phyloP scores from a whole-genome alignment of 139 green algal genomes.

The Auxenochlorella pyrenoidosa region DNA sequence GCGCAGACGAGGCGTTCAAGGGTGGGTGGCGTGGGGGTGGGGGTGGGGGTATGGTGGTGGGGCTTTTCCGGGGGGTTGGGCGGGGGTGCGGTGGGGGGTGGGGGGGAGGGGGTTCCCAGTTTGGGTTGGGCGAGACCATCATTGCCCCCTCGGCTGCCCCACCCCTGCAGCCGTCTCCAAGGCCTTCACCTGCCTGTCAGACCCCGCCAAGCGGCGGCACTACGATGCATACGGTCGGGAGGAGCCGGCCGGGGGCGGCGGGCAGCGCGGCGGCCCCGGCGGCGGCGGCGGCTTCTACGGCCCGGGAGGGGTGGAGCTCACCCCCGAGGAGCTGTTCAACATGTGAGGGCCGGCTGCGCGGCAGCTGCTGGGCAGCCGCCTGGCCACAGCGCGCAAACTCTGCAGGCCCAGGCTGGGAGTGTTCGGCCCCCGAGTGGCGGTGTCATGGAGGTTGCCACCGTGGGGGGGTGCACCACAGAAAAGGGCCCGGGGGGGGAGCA shows the following conservation, averaged over 20 bases:
- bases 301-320: conserved; percentile 44
- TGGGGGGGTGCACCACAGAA: no score
- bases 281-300: conserved; percentile 20
- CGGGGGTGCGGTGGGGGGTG: no score
- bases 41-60: background rate
- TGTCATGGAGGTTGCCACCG: no score
- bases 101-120: no score
- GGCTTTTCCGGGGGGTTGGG: background rate
- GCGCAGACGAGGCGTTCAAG: conserved; percentile 73
- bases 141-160: background rate
- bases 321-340: conserved; percentile 78
- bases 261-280: conserved; percentile 29
- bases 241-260: conserved; percentile 10
- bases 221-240: conserved; percentile 76
- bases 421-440: no score
- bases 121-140: no score
- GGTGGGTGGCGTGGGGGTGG: conserved; percentile 10
- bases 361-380: no score
- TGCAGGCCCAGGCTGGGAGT: no score
- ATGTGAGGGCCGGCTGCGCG: conserved; percentile 43
- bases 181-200: conserved; percentile 75
- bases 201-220: conserved; percentile 62
- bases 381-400: no score
- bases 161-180: conserved; percentile 61
- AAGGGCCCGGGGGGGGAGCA: no score